Evolutionary conservation across 805 yeast genomes (phyloP).

Genomic region (Lachancea quebecensis): DNA sequence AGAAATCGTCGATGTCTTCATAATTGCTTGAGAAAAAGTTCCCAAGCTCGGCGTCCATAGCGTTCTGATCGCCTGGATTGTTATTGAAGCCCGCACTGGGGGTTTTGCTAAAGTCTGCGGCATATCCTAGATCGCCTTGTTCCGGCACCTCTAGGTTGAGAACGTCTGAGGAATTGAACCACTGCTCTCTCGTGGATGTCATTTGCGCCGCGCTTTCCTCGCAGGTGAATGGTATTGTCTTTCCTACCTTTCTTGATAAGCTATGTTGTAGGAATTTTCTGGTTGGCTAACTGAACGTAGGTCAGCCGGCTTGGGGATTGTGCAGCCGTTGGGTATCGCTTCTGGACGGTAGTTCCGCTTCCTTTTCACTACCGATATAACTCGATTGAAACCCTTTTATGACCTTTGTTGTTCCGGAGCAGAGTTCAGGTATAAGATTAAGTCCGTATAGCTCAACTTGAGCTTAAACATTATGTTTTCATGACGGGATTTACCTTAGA

Average conservation of each 20-base stretch:
- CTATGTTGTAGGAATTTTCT: too few relatives aligned
- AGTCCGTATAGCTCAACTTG: background rate
- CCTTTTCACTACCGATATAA: too few relatives aligned
- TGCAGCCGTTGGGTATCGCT: too few relatives aligned
- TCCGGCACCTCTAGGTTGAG: slow-evolving; percentile 2
- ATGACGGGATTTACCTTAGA: background rate
- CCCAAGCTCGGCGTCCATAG: slow-evolving; percentile 42
- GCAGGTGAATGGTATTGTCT: too few relatives aligned
- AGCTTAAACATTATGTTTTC: background rate
- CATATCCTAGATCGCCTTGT: slow-evolving; percentile 1
- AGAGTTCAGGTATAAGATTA: background rate
- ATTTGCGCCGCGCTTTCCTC: background rate
- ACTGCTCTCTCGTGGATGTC: slow-evolving; percentile 6
- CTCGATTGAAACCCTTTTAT: too few relatives aligned
- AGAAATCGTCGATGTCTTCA: slow-evolving; percentile 47
- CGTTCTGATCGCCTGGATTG: background rate
- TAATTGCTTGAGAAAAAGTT: slow-evolving; percentile 39
- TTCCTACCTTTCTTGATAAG: too few relatives aligned
- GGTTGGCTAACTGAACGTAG: too few relatives aligned
- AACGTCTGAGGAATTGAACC: slow-evolving; percentile 3
- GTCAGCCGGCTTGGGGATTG: too few relatives aligned
- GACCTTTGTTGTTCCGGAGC: too few relatives aligned
- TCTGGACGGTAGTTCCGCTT: too few relatives aligned
- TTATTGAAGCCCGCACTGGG: background rate
- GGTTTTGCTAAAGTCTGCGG: background rate